Evolutionary conservation across 306 rosid genomes (phyloP), one percentile per base, ranked within the genome.

Genomic region (Prunus kanzakura): DNA sequence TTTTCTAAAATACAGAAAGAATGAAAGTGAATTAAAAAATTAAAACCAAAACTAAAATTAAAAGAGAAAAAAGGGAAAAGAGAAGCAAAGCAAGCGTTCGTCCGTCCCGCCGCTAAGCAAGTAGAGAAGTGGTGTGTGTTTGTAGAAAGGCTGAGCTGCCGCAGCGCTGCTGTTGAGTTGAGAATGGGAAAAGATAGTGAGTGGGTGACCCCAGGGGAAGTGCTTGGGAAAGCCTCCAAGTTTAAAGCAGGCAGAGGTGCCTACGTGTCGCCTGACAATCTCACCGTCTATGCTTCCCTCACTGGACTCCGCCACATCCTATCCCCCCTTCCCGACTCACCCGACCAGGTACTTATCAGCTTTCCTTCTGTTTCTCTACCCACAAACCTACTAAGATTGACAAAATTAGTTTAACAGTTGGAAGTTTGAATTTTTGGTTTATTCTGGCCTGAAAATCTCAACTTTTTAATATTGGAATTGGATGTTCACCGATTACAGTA

Each of bases 181-280:
- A 67, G 35, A 22, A 67, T 72, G 76, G 67, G 25, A 2, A 7
- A 72, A 46, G 52, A 72, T 57, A 14, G 41, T 14, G 78, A 20
- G 69, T 51, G 85, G 88, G 98, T 95, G 29, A 92, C 96, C 8
- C 97, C 98, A 0, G 96, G 98, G 0, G 97, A 95, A 76, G 81
- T 85, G 6, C 77, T 95, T 22, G 98, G 98, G 8, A 84, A 70
- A 80, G 85, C 79, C 14, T 73, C 64, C 0, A 93, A 88, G 3
- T 72, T 92, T 7, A 92, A 78, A 76, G 78, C 97, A 1, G 98
- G 98, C 22, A 89, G 72, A 81, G 98, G 97, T 46, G 81, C 97
- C 22, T 93, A 93, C 78, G 84, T 85, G n/a, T 81, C 91, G n/a
- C 72, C 72, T 38, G 88, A 89, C 69, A 84, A 86, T 54, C 76